These are phyloP conservation scores for Vachellia collinsii DNA, from an alignment of 306 rosid genomes.

Conservation along the genomic window DNA sequence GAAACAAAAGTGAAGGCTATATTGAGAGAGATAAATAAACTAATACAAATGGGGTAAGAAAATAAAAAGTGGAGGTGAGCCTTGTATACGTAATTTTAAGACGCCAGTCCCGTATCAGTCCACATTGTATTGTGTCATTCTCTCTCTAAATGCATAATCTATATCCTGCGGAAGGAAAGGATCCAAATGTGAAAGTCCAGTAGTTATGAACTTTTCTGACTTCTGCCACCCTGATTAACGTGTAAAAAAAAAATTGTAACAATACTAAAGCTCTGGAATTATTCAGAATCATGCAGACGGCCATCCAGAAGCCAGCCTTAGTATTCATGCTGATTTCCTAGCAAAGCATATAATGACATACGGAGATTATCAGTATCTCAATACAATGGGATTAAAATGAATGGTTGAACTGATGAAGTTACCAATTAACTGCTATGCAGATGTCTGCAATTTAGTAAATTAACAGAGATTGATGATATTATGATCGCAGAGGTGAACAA, in stretches of 20 bases:
- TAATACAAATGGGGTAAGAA: too few relatives aligned
- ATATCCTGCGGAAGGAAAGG: not conserved
- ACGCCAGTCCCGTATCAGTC: too few relatives aligned
- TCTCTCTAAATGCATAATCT: too few relatives aligned
- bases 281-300: not conserved
- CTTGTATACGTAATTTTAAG: too few relatives aligned
- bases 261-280: not conserved
- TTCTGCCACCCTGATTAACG: not conserved
- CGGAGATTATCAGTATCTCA: not conserved
- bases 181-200: not conserved
- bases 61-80: too few relatives aligned
- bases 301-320: not conserved
- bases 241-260: not conserved
- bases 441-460: not conserved
- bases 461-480: not conserved
- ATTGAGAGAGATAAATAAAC: too few relatives aligned
- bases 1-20: too few relatives aligned
- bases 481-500: not conserved
- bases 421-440: not conserved
- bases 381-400: not conserved
- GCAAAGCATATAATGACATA: not conserved
- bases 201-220: not conserved
- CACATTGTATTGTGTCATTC: too few relatives aligned
- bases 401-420: not conserved
- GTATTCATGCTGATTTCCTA: not conserved